These are phyloP conservation scores for Pelargonium australe DNA, from an alignment of 441 rosid genomes.

Conservation along the genomic window DNA sequence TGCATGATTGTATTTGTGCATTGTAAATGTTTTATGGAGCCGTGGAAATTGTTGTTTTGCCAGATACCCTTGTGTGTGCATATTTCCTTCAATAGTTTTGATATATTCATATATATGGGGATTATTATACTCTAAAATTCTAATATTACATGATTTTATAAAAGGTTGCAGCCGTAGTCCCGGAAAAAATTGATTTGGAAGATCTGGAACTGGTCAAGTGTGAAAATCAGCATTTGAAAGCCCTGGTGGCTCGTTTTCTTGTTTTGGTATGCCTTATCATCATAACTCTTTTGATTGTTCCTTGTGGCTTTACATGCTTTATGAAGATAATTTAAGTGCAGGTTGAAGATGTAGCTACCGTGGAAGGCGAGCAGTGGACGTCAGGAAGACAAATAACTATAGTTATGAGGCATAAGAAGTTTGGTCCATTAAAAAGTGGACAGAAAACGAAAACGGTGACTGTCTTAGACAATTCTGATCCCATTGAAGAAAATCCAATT, in stretches of 20 bases:
- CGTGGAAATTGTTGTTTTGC: too few species aligned
- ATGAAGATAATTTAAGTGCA: slow-evolving; percentile 22
- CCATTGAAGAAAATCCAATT: slow-evolving; percentile 23
- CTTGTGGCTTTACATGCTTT: slow-evolving; percentile 8
- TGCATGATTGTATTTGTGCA: too few species aligned
- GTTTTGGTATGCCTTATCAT: slow-evolving; percentile 37
- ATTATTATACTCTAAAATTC: not conserved
- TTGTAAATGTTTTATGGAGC: too few species aligned
- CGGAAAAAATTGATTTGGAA: slow-evolving; percentile 29
- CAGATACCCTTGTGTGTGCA: too few species aligned
- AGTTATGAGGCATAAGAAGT: slow-evolving; percentile 65
- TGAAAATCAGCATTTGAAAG: slow-evolving; percentile 54
- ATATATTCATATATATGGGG: too few species aligned
- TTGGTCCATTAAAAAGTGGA: slow-evolving; percentile 72
- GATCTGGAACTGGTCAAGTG: not conserved
- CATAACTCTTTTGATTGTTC: slow-evolving; percentile 1
- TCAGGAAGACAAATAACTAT: slow-evolving; percentile 58
- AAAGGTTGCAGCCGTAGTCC: slow-evolving; percentile 62
- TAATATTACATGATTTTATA: slow-evolving; percentile 17
- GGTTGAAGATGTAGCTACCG: slow-evolving; percentile 56
- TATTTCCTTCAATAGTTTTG: too few species aligned
- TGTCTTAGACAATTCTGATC: slow-evolving; percentile 20
- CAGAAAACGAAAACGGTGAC: not conserved
- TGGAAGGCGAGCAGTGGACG: slow-evolving; percentile 66
- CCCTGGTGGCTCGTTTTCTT: slow-evolving; percentile 49